Evolutionary conservation across 1,139 yeast species (phyloP).

Genomic region (Geotrichum fermentans): DNA sequence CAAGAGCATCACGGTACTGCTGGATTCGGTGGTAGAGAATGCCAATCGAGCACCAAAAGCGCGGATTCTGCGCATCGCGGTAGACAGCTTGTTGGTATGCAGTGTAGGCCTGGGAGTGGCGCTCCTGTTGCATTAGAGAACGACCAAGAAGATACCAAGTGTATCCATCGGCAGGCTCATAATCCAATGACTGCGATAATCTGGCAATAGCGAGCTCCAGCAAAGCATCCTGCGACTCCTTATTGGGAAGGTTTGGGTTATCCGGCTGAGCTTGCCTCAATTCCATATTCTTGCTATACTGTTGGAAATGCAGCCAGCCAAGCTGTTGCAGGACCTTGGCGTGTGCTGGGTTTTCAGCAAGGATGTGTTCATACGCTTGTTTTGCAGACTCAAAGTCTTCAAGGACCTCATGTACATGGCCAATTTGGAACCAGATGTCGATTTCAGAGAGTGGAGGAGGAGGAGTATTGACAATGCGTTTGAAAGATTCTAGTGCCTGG

Average conservation of each 20-base stretch:
- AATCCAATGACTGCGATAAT: constrained; percentile 78
- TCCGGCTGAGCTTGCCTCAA: not conserved
- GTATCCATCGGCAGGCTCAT: constrained; percentile 87
- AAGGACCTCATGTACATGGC: constrained; percentile 89
- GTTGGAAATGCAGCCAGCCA: constrained; percentile 92
- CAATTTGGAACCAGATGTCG: constrained; percentile 97
- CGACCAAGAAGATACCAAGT: constrained; percentile 96
- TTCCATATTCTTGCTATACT: constrained; percentile 5
- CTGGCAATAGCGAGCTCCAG: constrained; percentile 74
- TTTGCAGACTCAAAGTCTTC: constrained; percentile 87
- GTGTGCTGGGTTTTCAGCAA: constrained; percentile 85
- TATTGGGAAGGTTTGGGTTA: not conserved
- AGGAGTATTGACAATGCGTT: constrained; percentile 82
- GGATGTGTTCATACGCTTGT: constrained; percentile 90
- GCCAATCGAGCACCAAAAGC: constrained; percentile 98
- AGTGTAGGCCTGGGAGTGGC: constrained; percentile 92
- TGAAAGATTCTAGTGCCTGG: constrained; percentile 88
- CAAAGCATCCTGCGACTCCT: not conserved
- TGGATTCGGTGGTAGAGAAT: constrained; percentile 91
- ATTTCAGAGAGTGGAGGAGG: constrained; percentile 95
- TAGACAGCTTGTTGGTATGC: constrained; percentile 98
- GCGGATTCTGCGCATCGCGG: constrained; percentile 91
- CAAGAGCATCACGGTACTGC: constrained; percentile 93
- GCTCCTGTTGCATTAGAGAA: constrained; percentile 92
- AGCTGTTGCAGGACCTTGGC: constrained; percentile 93